Evolutionary conservation across 768 basidiomycete species (phyloP), one percentile per base, ranked within the genome.

Genomic region (Strobilomyces echinocephalus): DNA sequence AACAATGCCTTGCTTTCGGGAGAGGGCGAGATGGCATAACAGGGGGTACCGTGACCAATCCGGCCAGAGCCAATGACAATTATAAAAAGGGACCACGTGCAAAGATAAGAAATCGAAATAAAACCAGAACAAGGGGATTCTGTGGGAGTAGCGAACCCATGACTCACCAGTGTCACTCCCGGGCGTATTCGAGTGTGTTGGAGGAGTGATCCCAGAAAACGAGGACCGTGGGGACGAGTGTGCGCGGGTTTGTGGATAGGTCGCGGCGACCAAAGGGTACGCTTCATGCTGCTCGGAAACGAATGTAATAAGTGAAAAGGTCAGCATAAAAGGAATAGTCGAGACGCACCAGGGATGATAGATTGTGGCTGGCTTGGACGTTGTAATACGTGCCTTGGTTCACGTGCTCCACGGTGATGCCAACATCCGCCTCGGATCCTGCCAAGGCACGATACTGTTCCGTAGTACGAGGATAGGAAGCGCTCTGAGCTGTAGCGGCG

Each of bases 151-250:
- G 45, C 42, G 30, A 54, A 46, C 41, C 3, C 1, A 16, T 20
- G 30, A 62, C 67, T 68, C 54, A 70, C 67, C 64, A 2, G 45
- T 21, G 35, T 68, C 67, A 15, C 68, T 68, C 26, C 53, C 54
- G 28, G 66, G 66, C 9, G 66, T 68, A 11, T 59, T 57, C 8
- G 63, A 51, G 18, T 69, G 62, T 3, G 60, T 52, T 28, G 68
- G 55, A 15, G 66, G 58, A 2, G 66, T 67, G 49, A 61, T 53
- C 5, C 55, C 53, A 16, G 65, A 53, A 45, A 63, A 57, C 3
- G 59, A 47, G 18, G 63, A 46, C 5, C 50, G 60, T 10, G 66
- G 56, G 31, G 66, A 60, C 5, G 68, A 56, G 4, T 52, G 57
- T 1, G 60, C 26, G 8, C 42, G 58, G 21, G 54, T 16, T 14